phyloP scores from a whole-genome alignment of 108 stramenopile species.

The Cyclostephanos invisitatus region DNA sequence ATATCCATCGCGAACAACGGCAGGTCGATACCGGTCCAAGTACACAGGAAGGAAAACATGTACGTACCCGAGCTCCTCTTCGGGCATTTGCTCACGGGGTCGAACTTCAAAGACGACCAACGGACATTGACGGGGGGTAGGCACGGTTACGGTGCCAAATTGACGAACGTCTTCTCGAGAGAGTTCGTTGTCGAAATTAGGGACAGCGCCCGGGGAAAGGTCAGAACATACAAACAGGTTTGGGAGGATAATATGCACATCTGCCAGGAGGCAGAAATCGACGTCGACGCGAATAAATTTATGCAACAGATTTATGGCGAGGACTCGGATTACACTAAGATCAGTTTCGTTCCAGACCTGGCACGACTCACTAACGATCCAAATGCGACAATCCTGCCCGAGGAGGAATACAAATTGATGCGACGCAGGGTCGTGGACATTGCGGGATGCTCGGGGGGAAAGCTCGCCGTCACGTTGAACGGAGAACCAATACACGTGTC shows the following conservation, averaged over 20 bases:
- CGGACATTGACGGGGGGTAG: slow-evolving; percentile 91
- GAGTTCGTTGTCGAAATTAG: slow-evolving; percentile 73
- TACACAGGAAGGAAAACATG: slow-evolving; percentile 67
- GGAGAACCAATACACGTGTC: slow-evolving; percentile 42
- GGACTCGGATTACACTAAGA: slow-evolving; percentile 57
- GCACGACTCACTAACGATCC: slow-evolving; percentile 48
- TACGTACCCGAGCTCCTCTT: slow-evolving; percentile 97
- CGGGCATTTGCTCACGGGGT: slow-evolving; percentile 96
- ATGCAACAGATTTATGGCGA: background rate
- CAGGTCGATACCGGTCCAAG: slow-evolving; percentile 60
- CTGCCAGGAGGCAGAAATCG: slow-evolving; percentile 51
- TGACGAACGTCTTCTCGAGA: slow-evolving; percentile 88
- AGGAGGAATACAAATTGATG: slow-evolving; percentile 79
- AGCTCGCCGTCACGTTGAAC: slow-evolving; percentile 65
- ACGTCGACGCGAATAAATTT: slow-evolving; percentile 4
- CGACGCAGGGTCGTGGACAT: slow-evolving; percentile 84
- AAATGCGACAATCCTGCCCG: slow-evolving; percentile 37
- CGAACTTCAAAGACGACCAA: slow-evolving; percentile 97
- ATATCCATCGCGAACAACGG: slow-evolving; percentile 89
- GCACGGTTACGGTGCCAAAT: slow-evolving; percentile 91
- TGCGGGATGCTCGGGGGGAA: slow-evolving; percentile 83
- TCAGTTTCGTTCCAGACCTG: slow-evolving; percentile 85
- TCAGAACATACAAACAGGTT: slow-evolving; percentile 56
- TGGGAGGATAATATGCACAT: slow-evolving; percentile 84
- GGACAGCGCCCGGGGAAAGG: slow-evolving; percentile 49